A percentile compares a stretch with the other conserved stretches of the same genome.
Evolutionary conservation across 345 rosid genomes (phyloP).

Genomic region (Citrus sinensis): DVS_A1.0 CM039166.1:15805001-15805500

Average conservation of each 20-base stretch:
- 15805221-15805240: background rate
- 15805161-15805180: background rate
- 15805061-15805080: background rate
- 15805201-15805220: background rate
- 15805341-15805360: background rate
- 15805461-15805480: too few species aligned
- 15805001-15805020: too few species aligned
- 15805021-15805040: too few species aligned
- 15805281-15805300: background rate
- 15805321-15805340: background rate
- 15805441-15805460: too few species aligned
- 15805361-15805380: background rate
- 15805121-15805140: constrained; percentile 3
- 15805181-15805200: background rate
- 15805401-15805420: background rate
- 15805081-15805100: background rate
- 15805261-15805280: background rate
- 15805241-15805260: background rate
- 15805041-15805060: background rate
- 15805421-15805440: background rate
- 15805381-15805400: background rate
- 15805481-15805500: too few species aligned
- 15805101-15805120: background rate
- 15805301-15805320: background rate
- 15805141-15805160: background rate